Evolutionary conservation across 106 monocot species (phyloP).

Genomic region (Dioscorea zingiberensis): DNA sequence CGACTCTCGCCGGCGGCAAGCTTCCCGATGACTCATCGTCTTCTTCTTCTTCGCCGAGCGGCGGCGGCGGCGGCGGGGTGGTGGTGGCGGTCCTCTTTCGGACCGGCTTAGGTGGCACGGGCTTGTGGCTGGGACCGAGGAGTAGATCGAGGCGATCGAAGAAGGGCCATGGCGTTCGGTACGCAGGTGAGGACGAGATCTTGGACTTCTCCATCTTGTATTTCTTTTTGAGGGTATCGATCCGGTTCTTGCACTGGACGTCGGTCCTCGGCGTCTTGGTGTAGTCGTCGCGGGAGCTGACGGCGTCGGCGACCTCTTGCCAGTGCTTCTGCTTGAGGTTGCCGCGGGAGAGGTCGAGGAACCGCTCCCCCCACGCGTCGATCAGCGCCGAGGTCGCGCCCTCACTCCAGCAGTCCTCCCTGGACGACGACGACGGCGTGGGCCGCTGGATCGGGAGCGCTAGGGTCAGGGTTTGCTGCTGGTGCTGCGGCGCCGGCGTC

Average conservation of each 20-base stretch:
- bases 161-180: constrained; percentile 57
- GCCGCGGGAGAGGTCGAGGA: constrained; percentile 61
- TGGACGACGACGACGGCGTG: constrained; percentile 9
- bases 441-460: constrained; percentile 38
- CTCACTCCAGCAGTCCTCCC: constrained; percentile 66
- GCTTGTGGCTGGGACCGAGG: constrained; percentile 30
- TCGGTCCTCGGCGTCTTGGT: constrained; percentile 54
- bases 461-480: constrained; percentile 29
- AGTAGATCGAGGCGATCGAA: constrained; percentile 65
- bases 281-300: constrained; percentile 63
- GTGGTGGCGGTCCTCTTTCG: background rate
- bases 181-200: background rate
- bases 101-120: constrained; percentile 6
- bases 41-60: background rate
- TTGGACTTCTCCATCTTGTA: constrained; percentile 77
- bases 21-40: constrained; percentile 27
- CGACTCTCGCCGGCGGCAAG: constrained; percentile 28
- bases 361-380: constrained; percentile 84
- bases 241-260: constrained; percentile 89
- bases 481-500: constrained; percentile 13
- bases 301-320: constrained; percentile 91
- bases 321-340: constrained; percentile 77
- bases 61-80: constrained; percentile 12
- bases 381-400: constrained; percentile 59
- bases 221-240: constrained; percentile 96